phyloP scores from a whole-genome alignment of 129 eudicot genomes.

The Artemisia argyi region DNA sequence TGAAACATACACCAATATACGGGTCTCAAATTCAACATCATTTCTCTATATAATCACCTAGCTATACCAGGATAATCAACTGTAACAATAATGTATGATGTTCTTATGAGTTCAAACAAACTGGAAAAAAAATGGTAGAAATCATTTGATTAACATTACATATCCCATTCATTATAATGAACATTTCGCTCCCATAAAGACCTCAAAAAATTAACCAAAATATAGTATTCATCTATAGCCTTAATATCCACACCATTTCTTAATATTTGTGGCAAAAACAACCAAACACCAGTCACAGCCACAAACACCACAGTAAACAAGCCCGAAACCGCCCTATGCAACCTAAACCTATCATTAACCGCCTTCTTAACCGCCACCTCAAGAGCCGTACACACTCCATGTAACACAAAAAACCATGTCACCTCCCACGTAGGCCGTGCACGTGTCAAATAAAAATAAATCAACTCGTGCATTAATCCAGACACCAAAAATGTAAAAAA shows the following conservation, averaged over 20 bases:
- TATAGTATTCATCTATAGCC: slow-evolving; percentile 41
- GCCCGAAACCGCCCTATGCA: slow-evolving; percentile 47
- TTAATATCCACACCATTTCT: slow-evolving; percentile 47
- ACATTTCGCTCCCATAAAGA: slow-evolving; percentile 11
- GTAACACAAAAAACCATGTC: slow-evolving; percentile 64
- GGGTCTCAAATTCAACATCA: too few relatives aligned
- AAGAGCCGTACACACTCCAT: slow-evolving; percentile 52
- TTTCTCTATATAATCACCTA: too few relatives aligned
- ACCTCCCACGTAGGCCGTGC: slow-evolving; percentile 69
- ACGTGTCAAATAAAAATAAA: slow-evolving; percentile 45
- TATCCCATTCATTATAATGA: too few relatives aligned
- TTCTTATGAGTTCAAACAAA: too few relatives aligned
- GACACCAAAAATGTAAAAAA: slow-evolving; percentile 58
- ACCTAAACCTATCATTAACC: slow-evolving; percentile 31
- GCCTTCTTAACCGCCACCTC: slow-evolving; percentile 50
- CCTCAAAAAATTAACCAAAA: slow-evolving; percentile 21
- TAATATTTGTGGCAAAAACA: slow-evolving; percentile 56
- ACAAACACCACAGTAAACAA: slow-evolving; percentile 57
- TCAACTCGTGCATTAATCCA: slow-evolving; percentile 63
- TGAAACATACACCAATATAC: too few relatives aligned
- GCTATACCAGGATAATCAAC: too few relatives aligned
- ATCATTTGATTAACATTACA: too few relatives aligned
- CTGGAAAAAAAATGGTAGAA: too few relatives aligned
- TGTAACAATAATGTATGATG: too few relatives aligned
- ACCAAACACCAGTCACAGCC: slow-evolving; percentile 56